Evolutionary conservation across 1,284 basidiomycete genomes (phyloP), one percentile per base, ranked within the genome.

Genomic region (Ustilago trichophora): DNA sequence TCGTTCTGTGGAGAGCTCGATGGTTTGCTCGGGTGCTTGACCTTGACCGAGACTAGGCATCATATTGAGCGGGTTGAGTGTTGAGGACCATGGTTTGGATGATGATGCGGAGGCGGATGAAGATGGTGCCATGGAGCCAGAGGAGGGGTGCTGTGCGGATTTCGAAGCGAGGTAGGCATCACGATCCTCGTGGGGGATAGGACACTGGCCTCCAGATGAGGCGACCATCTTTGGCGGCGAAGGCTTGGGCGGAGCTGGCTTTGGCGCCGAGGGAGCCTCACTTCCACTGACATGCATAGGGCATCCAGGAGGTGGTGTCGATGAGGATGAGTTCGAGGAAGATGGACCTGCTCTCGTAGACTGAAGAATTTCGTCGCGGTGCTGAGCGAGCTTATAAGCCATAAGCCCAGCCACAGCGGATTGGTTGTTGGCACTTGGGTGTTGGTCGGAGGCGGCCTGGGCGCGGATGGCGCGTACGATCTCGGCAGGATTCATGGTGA

Each of bases 1-100:
- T 56, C 94, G 87, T 31, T 89, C 85, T 0, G 88, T 90, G 4
- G 93, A 90, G 18, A 98, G 86, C 21, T 85, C 83, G 4, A 85
- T 67, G 3, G 83, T 80, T 76, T 91, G 88, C 12, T 87, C 84
- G 0, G 87, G 82, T 48, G 86, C 85, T 2, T 87, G 88, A 0
- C 84, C 81, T 80, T 94, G 92, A 0, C 90, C 85, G 26, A 95
- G 87, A 7, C 81, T 78, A 1, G 95, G 95, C 86, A 98, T 96
- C 76, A 94, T 88, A 83, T 97, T 98, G 47, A 89, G 85, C 0
- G 93, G 90, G 80, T 93, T 91, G 37, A 80, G 57, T n/a, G 50
- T 60, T 7, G 65, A 49, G 9, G 72, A 65, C 72, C 60, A 65
- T 27, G 53, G 59, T 40, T 52, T 69, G 33, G 58, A 55, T 3